Conservation (phyloP, 345 rosid species). For the Melaleuca alternifolia region DNA sequence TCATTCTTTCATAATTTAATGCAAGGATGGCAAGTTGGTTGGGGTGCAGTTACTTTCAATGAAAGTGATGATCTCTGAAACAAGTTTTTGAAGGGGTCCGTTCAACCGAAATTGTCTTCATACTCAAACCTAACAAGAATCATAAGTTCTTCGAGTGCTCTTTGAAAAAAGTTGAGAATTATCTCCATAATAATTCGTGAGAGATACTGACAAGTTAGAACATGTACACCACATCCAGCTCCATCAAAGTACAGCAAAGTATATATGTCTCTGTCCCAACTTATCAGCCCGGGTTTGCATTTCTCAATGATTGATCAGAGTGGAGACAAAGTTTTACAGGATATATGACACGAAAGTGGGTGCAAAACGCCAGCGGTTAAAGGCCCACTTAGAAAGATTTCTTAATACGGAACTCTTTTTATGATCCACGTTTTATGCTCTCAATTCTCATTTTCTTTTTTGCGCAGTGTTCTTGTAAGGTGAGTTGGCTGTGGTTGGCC, state of each 20-base stretch:
- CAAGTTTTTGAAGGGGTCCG: neutral
- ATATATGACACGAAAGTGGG: constrained; percentile 7
- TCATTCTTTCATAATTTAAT: constrained; percentile 6
- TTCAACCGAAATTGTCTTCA: neutral
- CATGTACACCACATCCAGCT: constrained; percentile 1
- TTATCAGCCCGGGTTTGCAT: constrained; percentile 5
- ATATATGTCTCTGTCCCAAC: neutral
- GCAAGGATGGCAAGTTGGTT: constrained; percentile 19
- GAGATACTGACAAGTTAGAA: constrained; percentile 7
- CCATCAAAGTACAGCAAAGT: constrained; percentile 2
- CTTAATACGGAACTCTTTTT: neutral
- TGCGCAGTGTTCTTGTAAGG: neutral
- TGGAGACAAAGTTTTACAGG: constrained; percentile 23
- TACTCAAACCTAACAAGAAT: neutral
- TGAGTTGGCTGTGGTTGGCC: constrained; percentile 1
- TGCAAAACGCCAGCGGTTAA: constrained; percentile 14
- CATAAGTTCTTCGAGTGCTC: neutral
- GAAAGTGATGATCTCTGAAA: neutral
- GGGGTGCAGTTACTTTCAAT: constrained; percentile 1
- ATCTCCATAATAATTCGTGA: constrained; percentile 5
- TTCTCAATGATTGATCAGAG: constrained; percentile 12
- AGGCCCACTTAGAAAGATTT: neutral
- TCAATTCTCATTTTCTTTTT: neutral
- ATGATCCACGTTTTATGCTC: neutral
- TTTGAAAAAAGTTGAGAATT: neutral